These are phyloP conservation scores for Arabidopsis lyrata DNA, from an alignment of 441 rosid genomes.

Conservation along the genomic window DNA sequence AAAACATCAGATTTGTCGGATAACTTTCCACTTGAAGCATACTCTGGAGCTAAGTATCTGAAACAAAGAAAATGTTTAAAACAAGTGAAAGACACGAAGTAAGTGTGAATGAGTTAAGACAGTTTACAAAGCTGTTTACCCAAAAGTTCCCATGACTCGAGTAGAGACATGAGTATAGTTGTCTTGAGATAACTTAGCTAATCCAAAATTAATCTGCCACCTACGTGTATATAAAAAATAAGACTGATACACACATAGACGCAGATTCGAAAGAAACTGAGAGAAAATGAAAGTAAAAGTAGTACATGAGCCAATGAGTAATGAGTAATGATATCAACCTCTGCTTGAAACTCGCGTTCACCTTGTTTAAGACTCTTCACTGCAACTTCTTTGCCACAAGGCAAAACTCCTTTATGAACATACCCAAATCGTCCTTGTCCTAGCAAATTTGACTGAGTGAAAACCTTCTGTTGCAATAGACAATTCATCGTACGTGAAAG, in stretches of 20 bases:
- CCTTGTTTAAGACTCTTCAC: constrained; percentile 92
- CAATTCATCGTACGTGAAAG: constrained; percentile 75
- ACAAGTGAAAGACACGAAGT: constrained; percentile 15
- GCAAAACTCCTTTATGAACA: constrained; percentile 81
- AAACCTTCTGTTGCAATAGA: constrained; percentile 74
- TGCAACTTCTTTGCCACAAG: constrained; percentile 81
- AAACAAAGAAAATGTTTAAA: not conserved
- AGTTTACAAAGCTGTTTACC: constrained; percentile 52
- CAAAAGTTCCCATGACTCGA: constrained; percentile 94
- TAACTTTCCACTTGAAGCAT: constrained; percentile 88
- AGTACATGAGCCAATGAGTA: not conserved
- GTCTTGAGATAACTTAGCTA: constrained; percentile 77
- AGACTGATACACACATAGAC: too few relatives aligned
- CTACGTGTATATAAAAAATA: constrained; percentile 42
- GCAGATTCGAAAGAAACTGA: not conserved
- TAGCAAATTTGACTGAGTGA: constrained; percentile 58
- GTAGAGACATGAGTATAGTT: constrained; percentile 85
- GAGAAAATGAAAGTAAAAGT: not conserved
- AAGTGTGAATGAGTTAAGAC: not conserved
- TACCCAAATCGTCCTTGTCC: constrained; percentile 95
- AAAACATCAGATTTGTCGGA: constrained; percentile 94
- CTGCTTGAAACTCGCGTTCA: constrained; percentile 73
- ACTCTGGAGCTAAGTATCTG: constrained; percentile 96
- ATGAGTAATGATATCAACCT: constrained; percentile 89
- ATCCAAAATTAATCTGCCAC: constrained; percentile 92